Evolutionary conservation across 2,329 filamentous ascomycete species (phyloP).

Genomic region (Alternaria panax): DNA sequence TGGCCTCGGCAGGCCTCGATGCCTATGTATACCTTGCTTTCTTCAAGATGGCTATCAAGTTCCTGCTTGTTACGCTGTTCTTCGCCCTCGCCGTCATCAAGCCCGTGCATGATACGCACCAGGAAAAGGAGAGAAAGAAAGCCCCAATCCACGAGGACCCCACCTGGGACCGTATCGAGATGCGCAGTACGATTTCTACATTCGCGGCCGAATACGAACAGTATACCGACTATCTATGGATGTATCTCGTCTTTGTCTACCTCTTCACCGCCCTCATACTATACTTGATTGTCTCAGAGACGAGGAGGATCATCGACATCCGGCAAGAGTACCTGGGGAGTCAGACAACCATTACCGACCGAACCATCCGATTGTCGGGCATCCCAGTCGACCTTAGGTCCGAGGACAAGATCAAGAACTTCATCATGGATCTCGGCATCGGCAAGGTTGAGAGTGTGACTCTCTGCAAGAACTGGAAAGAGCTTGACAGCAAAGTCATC

Average conservation of each 20-base stretch:
- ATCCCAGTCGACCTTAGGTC: conserved; percentile 81
- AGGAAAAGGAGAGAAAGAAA: conserved; percentile 36
- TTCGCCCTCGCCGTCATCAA: conserved; percentile 82
- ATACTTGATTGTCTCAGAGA: conserved; percentile 84
- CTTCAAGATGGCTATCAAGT: conserved; percentile 92
- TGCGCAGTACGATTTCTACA: conserved; percentile 30
- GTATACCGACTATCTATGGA: conserved; percentile 76
- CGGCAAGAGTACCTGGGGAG: conserved; percentile 91
- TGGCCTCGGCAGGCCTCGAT: conserved; percentile 90
- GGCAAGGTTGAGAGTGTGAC: conserved; percentile 89
- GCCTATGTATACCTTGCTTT: conserved; percentile 96
- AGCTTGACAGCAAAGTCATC: conserved; percentile 77
- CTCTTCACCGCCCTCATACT: conserved; percentile 84
- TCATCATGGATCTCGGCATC: conserved; percentile 87
- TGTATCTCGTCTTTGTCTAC: conserved; percentile 94
- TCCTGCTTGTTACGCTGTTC: conserved; percentile 80
- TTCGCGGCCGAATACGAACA: conserved; percentile 47
- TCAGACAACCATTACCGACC: conserved; percentile 94
- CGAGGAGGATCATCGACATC: conserved; percentile 81
- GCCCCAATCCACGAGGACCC: conserved; percentile 35
- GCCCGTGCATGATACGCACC: conserved; percentile 80
- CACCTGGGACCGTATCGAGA: conserved; percentile 24
- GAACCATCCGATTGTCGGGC: conserved; percentile 89
- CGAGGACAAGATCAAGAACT: conserved; percentile 82
- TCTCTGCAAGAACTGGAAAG: conserved; percentile 85